Evolutionary conservation across 345 rosid species (phyloP).

Genomic region (Erucastrum elatum): DNA sequence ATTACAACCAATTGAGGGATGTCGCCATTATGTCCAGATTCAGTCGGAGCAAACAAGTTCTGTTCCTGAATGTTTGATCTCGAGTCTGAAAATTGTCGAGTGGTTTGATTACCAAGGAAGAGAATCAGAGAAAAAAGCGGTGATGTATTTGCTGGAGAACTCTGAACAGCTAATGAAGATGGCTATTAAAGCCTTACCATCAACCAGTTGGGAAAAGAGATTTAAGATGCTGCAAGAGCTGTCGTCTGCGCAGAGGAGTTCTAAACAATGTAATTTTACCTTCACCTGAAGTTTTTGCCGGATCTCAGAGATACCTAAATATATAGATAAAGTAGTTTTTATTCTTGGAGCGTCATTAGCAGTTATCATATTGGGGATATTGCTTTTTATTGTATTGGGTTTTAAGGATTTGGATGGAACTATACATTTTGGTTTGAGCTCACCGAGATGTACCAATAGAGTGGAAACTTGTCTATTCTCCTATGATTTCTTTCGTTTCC

Average conservation of each 20-base stretch:
- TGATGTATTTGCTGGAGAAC: not conserved
- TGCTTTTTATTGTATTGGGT: no score
- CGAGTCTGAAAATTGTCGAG: not conserved
- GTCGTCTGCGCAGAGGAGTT: not conserved
- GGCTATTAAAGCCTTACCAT: not conserved
- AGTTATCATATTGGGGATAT: not conserved
- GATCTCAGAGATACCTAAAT: not conserved
- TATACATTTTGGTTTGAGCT: no score
- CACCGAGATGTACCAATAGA: no score
- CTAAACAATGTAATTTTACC: not conserved
- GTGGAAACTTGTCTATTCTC: no score
- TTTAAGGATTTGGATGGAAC: no score
- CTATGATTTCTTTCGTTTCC: no score
- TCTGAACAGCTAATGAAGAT: not conserved
- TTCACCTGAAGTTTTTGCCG: not conserved
- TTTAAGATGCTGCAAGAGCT: not conserved
- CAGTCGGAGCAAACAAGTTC: not conserved
- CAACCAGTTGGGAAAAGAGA: not conserved
- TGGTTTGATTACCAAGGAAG: not conserved
- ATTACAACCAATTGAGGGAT: not conserved
- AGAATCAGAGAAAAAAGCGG: not conserved
- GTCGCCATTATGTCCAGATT: not conserved
- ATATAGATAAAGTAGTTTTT: not conserved
- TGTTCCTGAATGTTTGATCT: not conserved
- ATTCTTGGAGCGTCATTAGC: not conserved